Conservation (phyloP, 164 flowering plant species). For the Protea cynaroides region DNA sequence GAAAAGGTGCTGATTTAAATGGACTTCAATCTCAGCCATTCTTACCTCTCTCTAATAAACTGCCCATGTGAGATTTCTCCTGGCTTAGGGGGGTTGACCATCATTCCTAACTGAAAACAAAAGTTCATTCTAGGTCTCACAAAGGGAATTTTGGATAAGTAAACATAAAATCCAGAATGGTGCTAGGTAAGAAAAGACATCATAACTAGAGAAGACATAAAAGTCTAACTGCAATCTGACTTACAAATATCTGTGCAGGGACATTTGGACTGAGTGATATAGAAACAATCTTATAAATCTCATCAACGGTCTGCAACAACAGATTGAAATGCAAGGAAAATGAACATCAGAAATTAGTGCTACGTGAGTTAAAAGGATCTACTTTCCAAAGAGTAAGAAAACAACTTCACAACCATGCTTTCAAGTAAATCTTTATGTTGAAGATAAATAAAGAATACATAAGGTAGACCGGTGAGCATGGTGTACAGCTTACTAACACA, state of each 20-base stretch:
- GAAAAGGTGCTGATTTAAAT: too few relatives aligned
- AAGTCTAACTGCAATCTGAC: slow-evolving; percentile 12
- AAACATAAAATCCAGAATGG: not conserved
- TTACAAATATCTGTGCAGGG: slow-evolving; percentile 95
- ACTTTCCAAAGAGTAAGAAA: not conserved
- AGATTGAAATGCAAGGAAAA: slow-evolving; percentile 17
- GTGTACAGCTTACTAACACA: not conserved
- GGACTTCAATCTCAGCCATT: not conserved
- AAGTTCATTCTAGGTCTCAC: slow-evolving; percentile 5
- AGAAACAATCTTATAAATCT: slow-evolving; percentile 90
- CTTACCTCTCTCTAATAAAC: slow-evolving; percentile 68
- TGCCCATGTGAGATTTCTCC: slow-evolving; percentile 86
- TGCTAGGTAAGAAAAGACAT: not conserved
- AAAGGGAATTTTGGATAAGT: not conserved
- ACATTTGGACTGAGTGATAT: slow-evolving; percentile 95
- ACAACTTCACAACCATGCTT: not conserved
- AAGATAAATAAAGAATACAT: not conserved
- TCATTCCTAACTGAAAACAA: slow-evolving; percentile 70
- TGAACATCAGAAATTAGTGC: not conserved
- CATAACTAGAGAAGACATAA: not conserved
- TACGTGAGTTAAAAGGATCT: not conserved
- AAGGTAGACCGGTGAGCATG: not conserved
- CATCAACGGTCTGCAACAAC: slow-evolving; percentile 85
- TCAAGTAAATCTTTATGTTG: not conserved
- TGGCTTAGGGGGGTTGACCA: slow-evolving; percentile 95